Conservation (phyloP, 495 filamentous ascomycete genomes). For the Aspergillus olivimuriae region DNA sequence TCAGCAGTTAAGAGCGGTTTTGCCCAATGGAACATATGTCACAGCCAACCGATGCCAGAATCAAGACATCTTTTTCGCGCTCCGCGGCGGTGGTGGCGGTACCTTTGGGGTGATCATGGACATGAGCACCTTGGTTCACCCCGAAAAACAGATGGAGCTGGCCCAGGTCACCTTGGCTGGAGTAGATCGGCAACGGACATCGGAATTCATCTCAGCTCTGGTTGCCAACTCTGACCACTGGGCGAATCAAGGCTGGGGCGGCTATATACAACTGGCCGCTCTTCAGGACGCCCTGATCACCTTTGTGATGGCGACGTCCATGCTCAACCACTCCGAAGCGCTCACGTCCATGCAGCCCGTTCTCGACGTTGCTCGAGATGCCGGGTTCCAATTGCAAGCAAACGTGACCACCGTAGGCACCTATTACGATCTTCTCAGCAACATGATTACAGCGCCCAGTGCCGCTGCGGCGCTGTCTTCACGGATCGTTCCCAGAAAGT, state of each 20-base stretch:
- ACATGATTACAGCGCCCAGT: not conserved
- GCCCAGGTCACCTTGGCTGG: conserved; percentile 24
- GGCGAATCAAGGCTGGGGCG: conserved; percentile 40
- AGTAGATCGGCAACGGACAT: conserved; percentile 15
- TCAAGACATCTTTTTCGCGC: conserved; percentile 49
- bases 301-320: conserved; percentile 8
- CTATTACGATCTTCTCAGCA: conserved; percentile 1
- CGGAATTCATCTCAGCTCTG: conserved; percentile 22
- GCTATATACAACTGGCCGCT: conserved; percentile 20
- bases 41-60: conserved; percentile 41
- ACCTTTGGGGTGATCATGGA: conserved; percentile 44
- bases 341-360: conserved; percentile 9
- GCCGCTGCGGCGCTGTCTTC: conserved; percentile 2
- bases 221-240: conserved; percentile 27
- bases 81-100: conserved; percentile 47
- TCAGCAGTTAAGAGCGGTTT: conserved; percentile 35
- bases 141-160: conserved; percentile 26
- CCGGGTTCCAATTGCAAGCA: not conserved
- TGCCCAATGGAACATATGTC: conserved; percentile 40
- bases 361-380: conserved; percentile 5
- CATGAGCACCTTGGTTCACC: conserved; percentile 14
- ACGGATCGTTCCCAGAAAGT: conserved; percentile 7
- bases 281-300: not conserved
- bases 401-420: not conserved
- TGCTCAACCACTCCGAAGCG: conserved; percentile 8